Evolutionary conservation across 257 asterid species (phyloP).

Genomic region (Solanum phureja): DNA sequence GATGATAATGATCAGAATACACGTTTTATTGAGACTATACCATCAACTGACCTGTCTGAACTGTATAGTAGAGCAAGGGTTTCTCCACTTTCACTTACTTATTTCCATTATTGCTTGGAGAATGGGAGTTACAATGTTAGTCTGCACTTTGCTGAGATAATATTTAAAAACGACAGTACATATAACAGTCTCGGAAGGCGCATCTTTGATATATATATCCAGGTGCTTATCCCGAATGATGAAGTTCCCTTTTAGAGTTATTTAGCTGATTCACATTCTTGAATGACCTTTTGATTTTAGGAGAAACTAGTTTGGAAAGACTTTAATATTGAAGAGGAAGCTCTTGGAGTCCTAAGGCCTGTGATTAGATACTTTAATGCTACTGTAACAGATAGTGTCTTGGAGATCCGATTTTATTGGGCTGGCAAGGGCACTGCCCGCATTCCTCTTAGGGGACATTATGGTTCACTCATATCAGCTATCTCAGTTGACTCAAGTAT

Average conservation of each 20-base stretch:
- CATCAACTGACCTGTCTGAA: constrained; percentile 30
- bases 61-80: constrained; percentile 17
- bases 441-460: constrained; percentile 59
- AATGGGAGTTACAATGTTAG: constrained; percentile 23
- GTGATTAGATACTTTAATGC: constrained; percentile 29
- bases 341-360: constrained; percentile 64
- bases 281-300: constrained; percentile 37
- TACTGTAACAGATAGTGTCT: constrained; percentile 35
- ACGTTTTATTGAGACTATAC: constrained; percentile 24
- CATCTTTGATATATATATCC: constrained; percentile 22
- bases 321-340: constrained; percentile 66
- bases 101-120: constrained; percentile 21
- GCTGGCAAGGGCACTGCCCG: constrained; percentile 83
- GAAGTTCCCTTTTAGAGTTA: not conserved
- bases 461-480: constrained; percentile 90
- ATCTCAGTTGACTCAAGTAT: constrained; percentile 62
- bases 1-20: constrained; percentile 45
- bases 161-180: constrained; percentile 10
- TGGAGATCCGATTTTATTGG: constrained; percentile 75
- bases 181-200: constrained; percentile 22
- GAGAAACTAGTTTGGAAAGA: constrained; percentile 50
- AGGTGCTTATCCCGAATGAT: constrained; percentile 11
- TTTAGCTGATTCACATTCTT: constrained; percentile 3
- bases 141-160: constrained; percentile 33
- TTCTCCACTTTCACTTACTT: constrained; percentile 32